phyloP scores from a whole-genome alignment of 2,329 filamentous ascomycete species.

The Byssochlamys sp. region DNA sequence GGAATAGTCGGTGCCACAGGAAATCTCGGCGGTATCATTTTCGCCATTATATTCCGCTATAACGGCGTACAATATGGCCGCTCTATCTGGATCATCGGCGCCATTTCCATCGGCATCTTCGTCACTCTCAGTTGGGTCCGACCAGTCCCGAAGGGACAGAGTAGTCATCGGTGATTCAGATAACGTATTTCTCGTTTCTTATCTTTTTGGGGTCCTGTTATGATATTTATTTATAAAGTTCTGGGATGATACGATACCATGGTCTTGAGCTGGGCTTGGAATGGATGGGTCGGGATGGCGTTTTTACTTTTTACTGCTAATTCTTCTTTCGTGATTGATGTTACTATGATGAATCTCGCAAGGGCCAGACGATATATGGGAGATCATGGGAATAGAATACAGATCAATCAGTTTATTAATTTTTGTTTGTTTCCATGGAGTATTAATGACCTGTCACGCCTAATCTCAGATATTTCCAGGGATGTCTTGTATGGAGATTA shows the following conservation, averaged over 20 bases:
- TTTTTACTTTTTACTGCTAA: not conserved
- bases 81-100: slow-evolving; percentile 72
- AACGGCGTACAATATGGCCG: slow-evolving; percentile 57
- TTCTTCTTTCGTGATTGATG: too few species aligned
- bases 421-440: too few species aligned
- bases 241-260: not conserved
- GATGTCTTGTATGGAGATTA: too few species aligned
- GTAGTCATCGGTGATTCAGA: slow-evolving; percentile 10
- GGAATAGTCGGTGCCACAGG: slow-evolving; percentile 70
- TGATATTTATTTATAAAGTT: not conserved
- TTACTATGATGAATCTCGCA: too few species aligned
- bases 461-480: too few species aligned
- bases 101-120: slow-evolving; percentile 63
- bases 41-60: slow-evolving; percentile 75
- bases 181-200: not conserved
- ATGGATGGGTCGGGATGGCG: not conserved
- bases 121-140: slow-evolving; percentile 55
- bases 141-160: slow-evolving; percentile 47
- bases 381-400: too few species aligned
- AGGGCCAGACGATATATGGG: too few species aligned
- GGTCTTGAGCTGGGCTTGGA: not conserved
- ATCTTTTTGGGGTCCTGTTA: not conserved
- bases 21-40: slow-evolving; percentile 77
- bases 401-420: too few species aligned
- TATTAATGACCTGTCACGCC: too few species aligned